phyloP scores from a whole-genome alignment of 192 early-diverging fungal genomes.

The Chytriomyces confervae region DNA sequence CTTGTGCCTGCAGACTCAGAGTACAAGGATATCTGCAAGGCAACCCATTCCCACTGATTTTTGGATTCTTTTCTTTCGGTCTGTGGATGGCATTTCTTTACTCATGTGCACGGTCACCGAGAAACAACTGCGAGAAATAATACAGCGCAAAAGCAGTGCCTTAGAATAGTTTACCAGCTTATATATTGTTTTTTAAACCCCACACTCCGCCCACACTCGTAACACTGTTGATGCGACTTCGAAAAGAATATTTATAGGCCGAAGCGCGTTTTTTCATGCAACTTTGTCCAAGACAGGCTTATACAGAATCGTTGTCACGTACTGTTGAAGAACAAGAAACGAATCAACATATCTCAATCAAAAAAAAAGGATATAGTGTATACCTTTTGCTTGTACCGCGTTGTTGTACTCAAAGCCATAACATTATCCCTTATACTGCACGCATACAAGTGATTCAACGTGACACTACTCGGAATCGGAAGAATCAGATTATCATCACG shows the following conservation, averaged over 20 bases:
- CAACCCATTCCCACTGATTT: not conserved
- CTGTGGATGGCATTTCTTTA: too few species aligned
- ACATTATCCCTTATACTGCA: conserved; percentile 95
- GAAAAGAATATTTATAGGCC: too few species aligned
- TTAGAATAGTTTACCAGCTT: too few species aligned
- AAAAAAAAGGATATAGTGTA: not conserved
- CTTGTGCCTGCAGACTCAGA: conserved; percentile 54
- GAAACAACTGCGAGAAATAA: too few species aligned
- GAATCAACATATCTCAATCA: not conserved
- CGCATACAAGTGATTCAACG: conserved; percentile 94
- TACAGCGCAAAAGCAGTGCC: too few species aligned
- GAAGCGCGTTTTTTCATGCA: too few species aligned
- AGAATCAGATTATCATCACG: conserved; percentile 76
- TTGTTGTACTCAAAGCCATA: conserved; percentile 89
- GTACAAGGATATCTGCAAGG: conserved; percentile 44
- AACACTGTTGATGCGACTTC: too few species aligned
- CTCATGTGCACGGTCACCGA: too few species aligned
- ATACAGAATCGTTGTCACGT: conserved; percentile 61
- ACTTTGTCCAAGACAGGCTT: conserved; percentile 52
- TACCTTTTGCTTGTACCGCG: conserved; percentile 91
- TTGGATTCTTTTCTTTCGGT: too few species aligned
- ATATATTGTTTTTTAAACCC: too few species aligned
- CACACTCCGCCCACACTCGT: too few species aligned
- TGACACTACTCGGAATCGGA: conserved; percentile 90
- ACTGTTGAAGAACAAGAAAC: conserved; percentile 39